phyloP scores from a whole-genome alignment of 139 green algal genomes.

The Tetradesmus lagerheimii region DNA sequence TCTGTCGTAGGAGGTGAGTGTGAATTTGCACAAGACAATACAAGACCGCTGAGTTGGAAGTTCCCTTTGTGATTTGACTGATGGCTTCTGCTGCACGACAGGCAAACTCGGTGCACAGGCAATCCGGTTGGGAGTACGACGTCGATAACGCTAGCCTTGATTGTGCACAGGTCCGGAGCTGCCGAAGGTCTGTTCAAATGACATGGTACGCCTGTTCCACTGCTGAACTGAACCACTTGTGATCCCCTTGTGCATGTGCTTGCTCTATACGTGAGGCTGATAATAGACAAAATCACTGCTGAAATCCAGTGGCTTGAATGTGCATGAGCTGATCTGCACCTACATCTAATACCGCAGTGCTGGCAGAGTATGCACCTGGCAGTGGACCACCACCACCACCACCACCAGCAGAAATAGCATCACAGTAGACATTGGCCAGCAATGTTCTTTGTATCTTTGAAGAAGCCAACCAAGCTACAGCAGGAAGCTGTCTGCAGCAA shows the following conservation, averaged over 20 bases:
- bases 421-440: not conserved
- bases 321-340: not conserved
- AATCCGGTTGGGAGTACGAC: not conserved
- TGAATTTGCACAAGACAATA: too few relatives aligned
- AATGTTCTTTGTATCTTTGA: constrained; percentile 50
- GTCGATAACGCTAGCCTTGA: too few relatives aligned
- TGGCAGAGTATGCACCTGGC: not conserved
- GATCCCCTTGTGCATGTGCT: not conserved
- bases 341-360: not conserved
- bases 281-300: too few relatives aligned
- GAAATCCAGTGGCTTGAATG: not conserved
- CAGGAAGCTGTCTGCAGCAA: constrained; percentile 29
- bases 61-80: not conserved
- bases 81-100: not conserved
- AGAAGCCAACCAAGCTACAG: constrained; percentile 5
- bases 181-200: not conserved
- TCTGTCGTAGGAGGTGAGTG: too few relatives aligned
- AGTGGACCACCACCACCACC: not conserved
- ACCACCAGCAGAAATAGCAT: not conserved
- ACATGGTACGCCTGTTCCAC: not conserved
- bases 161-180: too few relatives aligned
- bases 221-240: not conserved
- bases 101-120: not conserved
- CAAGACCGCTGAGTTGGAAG: too few relatives aligned
- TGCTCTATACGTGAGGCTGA: not conserved